phyloP scores from a whole-genome alignment of 23 red algal species.

The Chondrus crispus region DNA sequence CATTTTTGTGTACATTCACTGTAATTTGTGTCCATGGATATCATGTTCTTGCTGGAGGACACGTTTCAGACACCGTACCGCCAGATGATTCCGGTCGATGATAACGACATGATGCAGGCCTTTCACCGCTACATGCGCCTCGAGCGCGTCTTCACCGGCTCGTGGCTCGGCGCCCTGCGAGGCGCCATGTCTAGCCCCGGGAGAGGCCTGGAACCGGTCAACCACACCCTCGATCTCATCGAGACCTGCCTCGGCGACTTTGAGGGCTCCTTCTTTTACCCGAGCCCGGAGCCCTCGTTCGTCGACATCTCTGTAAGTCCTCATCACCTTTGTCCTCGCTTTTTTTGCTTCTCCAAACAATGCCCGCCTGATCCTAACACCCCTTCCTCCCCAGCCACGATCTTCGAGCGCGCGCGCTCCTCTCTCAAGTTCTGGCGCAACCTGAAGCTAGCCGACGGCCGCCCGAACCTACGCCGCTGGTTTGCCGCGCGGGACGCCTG shows the following conservation, averaged over 20 bases:
- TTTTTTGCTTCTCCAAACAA: too few relatives aligned
- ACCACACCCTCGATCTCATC: conserved; percentile 69
- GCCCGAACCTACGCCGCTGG: too few relatives aligned
- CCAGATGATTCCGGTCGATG: conserved; percentile 41
- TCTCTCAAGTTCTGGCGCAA: too few relatives aligned
- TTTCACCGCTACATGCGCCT: conserved; percentile 63
- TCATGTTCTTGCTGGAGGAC: conserved; percentile 83
- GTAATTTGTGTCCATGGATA: conserved; percentile 87
- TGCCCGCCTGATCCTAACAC: too few relatives aligned
- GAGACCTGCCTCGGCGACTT: conserved; percentile 50
- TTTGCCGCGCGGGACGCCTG: too few relatives aligned
- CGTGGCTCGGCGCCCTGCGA: conserved; percentile 60
- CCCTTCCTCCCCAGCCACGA: too few relatives aligned
- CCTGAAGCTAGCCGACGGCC: too few relatives aligned
- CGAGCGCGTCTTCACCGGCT: conserved; percentile 69
- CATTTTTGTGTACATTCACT: too few relatives aligned
- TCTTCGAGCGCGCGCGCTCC: too few relatives aligned
- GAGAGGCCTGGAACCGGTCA: conserved; percentile 8
- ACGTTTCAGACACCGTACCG: conserved; percentile 51
- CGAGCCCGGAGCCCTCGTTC: conserved; percentile 52
- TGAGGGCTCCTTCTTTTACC: conserved; percentile 55
- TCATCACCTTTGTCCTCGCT: too few relatives aligned
- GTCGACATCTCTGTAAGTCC: conserved; percentile 50
- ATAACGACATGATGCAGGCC: conserved; percentile 66
- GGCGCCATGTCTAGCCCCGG: conserved; percentile 8